These are phyloP conservation scores for Verbena officinalis DNA, from an alignment of 257 asterid species.

Conservation along the genomic window DNA sequence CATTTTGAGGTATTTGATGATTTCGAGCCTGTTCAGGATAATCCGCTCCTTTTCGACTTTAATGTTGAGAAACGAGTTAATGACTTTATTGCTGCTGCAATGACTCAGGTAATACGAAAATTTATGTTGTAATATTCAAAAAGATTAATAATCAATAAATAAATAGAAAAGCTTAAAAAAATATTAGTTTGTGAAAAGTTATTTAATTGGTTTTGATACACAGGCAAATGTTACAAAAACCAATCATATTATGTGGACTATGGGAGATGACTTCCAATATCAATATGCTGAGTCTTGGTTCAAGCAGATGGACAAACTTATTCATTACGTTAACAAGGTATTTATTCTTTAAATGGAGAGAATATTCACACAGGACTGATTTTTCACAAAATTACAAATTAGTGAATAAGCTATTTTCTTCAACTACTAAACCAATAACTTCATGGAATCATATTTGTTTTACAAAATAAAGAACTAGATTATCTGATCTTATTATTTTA, in stretches of 20 bases:
- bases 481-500: too few species aligned
- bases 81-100: slow-evolving; percentile 73
- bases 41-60: slow-evolving; percentile 66
- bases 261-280: slow-evolving; percentile 91
- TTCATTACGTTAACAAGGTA: slow-evolving; percentile 87
- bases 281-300: slow-evolving; percentile 91
- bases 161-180: neutral
- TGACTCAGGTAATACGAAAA: slow-evolving; percentile 55
- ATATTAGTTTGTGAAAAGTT: neutral
- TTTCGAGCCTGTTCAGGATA: slow-evolving; percentile 77
- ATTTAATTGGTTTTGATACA: slow-evolving; percentile 30
- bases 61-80: slow-evolving; percentile 68
- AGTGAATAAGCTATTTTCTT: too few species aligned
- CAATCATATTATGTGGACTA: slow-evolving; percentile 94
- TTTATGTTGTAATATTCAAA: slow-evolving; percentile 4
- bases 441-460: too few species aligned
- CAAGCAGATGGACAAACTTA: slow-evolving; percentile 92
- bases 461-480: too few species aligned
- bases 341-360: slow-evolving; percentile 12
- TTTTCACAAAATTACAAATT: too few species aligned
- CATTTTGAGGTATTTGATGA: slow-evolving; percentile 57
- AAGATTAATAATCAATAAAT: neutral
- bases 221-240: slow-evolving; percentile 87
- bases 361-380: too few species aligned
- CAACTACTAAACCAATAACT: too few species aligned